Base-by-base conservation (phyloP, 1,284 basidiomycete genomes). In the Marasmius oreades region DNA sequence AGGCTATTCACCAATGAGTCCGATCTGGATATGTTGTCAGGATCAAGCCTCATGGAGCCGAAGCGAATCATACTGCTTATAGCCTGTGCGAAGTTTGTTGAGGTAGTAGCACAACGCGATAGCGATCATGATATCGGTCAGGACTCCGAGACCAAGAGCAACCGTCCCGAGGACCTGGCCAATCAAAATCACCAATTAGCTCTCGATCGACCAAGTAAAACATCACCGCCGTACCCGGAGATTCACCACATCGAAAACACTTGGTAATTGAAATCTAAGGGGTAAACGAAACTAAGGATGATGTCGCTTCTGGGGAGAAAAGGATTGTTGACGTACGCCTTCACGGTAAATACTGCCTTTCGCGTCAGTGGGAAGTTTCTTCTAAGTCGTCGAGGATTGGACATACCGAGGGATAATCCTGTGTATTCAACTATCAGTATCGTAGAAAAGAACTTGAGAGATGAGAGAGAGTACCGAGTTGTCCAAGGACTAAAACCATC, bases 1-100 rank as follows among this genome's bases (percentile, higher is more conserved):
- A 79, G 64, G 45, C 67, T 77, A 60, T 80, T 80, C 36, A 88
- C 78, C 14, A 86, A 70, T 7, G 80, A 80, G 66, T 86, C 79
- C 44, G 81, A 78, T 45, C 85, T 88, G 59, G 34, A 31, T 7
- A 18, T 16, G 54, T 48, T 16, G 24, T 28, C 16, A 37, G n/a
- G 3, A 42, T 55, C 51, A 57, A 39, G 16, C 56, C 23, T 18
- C 1, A 37, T 31, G 14, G 22, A 5, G 56, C 3, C 26, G 56
- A 57, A 5, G 31, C 5, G 12, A n/a, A 37, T 68, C 74, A 52
- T 57, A 76, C 78, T 76, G 67, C 22, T 69, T 57, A 59, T 73
- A 70, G 5, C 78, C 78, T 3, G 77, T 82, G 26, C 78, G 73
- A 59, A 85, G 73, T 52, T 64, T 71, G 52, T 77, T 75, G 57